Evolutionary conservation across 345 rosid genomes (phyloP).

Genomic region (Heritiera littoralis): DNA sequence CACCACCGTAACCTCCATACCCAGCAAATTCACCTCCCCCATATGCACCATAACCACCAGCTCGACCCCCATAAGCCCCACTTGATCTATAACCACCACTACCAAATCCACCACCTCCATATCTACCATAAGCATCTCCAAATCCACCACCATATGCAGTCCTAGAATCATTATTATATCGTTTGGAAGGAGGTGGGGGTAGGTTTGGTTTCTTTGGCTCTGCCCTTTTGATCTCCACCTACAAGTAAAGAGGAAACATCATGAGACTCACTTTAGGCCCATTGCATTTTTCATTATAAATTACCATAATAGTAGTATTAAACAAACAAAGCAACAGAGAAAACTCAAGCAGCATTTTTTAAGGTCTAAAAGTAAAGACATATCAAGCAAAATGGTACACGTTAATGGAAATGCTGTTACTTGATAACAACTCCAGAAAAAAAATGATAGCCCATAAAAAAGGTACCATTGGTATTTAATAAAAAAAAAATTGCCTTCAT

Average conservation of each 20-base stretch:
- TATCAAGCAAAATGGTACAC: background rate
- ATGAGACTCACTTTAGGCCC: slow-evolving; percentile 8
- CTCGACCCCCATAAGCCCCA: slow-evolving; percentile 65
- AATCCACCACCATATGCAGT: slow-evolving; percentile 56
- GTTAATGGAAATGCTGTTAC: background rate
- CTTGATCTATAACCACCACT: slow-evolving; percentile 58
- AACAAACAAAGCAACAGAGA: background rate
- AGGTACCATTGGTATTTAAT: background rate
- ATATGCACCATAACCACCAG: slow-evolving; percentile 63
- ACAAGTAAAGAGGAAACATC: slow-evolving; percentile 24
- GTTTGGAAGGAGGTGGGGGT: slow-evolving; percentile 57
- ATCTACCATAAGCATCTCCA: slow-evolving; percentile 61
- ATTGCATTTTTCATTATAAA: background rate
- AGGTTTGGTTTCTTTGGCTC: slow-evolving; percentile 95
- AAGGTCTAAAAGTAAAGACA: background rate
- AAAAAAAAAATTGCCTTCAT: background rate
- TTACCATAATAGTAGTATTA: background rate
- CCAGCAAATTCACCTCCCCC: slow-evolving; percentile 66
- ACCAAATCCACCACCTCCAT: slow-evolving; percentile 52
- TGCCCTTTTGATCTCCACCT: slow-evolving; percentile 99
- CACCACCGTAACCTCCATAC: slow-evolving; percentile 62
- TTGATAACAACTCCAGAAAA: background rate
- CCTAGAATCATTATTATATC: slow-evolving; percentile 59
- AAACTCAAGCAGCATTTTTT: background rate
- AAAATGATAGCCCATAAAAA: background rate